Base-by-base conservation (phyloP, 148 eudicot genomes). In the Rhododendron simsii region DNA sequence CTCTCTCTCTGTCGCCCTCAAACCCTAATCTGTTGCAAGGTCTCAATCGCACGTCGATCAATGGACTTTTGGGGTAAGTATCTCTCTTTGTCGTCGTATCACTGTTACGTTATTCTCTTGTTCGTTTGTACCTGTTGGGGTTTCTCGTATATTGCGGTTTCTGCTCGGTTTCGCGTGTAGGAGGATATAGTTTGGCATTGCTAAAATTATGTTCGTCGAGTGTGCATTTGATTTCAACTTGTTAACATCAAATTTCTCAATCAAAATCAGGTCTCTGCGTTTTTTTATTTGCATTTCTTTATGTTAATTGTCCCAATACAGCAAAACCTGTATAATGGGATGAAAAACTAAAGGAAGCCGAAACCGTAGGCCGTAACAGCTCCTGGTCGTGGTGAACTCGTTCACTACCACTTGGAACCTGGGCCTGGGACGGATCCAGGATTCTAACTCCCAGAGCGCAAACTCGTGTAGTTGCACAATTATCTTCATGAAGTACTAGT, bases 51-150 rank as follows among this genome's bases (percentile, higher is more conserved):
- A 69, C 59, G 9, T 20, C 59, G 44, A 76, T 44, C 82, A 83
- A 87, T 87, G 88, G 88, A 87, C 61, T 87, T 87, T 47, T 87
- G 88, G 88, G 88, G 88, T 87, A 63, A 78, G 11, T 3, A 9
- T 69, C 45, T 47, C 18, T 20, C 77, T n/a, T 37, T 45, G 15
- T 3, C 16, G 48, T 20, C 18, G 39, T 1, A 39, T 65, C 35
- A 26, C 33, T 69, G 75, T 28, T 28, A 3, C 18, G 3, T 12
- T 69, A 26, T 28, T 69, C 35, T 28, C 37, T 30, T 33, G 41
- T 71, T 28, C 21, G 76, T 33, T 51, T 73, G 30, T 51, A 2
- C n/a, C 3, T 71, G 55, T 81, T 55, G 16, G 12, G 35, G 26
- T 53, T 63, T 77, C 76, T 2, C 2, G 51, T 33, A 35, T 12